phyloP scores from a whole-genome alignment of 306 rosid species.

The Cicer cuneatum region DNA sequence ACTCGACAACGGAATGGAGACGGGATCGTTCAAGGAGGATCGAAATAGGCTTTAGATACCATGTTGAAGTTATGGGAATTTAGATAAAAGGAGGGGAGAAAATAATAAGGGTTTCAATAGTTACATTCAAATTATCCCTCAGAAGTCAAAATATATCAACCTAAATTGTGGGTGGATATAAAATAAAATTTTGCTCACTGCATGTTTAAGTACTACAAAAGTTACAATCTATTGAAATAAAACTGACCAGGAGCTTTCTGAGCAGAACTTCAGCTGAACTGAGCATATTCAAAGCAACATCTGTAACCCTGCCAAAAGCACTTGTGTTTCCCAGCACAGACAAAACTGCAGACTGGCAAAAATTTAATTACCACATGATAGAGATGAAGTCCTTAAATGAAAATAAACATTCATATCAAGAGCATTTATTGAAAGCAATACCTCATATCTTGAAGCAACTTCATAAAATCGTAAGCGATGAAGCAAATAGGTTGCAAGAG shows the following conservation, averaged over 20 bases:
- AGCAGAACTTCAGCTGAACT: slow-evolving; percentile 70
- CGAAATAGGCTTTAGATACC: too few relatives aligned
- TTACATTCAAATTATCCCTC: slow-evolving; percentile 21
- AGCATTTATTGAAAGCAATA: slow-evolving; percentile 50
- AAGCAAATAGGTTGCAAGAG: slow-evolving; percentile 83
- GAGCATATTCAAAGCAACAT: slow-evolving; percentile 72
- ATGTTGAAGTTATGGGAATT: too few relatives aligned
- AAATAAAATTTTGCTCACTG: slow-evolving; percentile 19
- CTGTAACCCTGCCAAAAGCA: slow-evolving; percentile 65
- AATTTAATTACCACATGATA: slow-evolving; percentile 52
- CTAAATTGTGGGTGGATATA: slow-evolving; percentile 19
- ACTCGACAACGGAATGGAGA: too few relatives aligned
- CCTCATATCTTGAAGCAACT: slow-evolving; percentile 92
- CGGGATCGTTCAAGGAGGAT: too few relatives aligned
- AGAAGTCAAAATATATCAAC: slow-evolving; percentile 24
- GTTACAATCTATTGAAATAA: slow-evolving; percentile 47
- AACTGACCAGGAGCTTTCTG: slow-evolving; percentile 88
- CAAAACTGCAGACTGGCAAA: slow-evolving; percentile 85
- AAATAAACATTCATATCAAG: slow-evolving; percentile 33
- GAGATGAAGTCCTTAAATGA: slow-evolving; percentile 32
- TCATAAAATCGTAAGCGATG: slow-evolving; percentile 89
- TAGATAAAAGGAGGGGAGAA: too few relatives aligned
- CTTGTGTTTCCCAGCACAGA: slow-evolving; percentile 76
- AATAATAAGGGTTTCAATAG: too few relatives aligned
- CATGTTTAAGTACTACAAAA: slow-evolving; percentile 36